phyloP scores from a whole-genome alignment of 2,329 filamentous ascomycete genomes.

The Fusarium keratoplasticum region DNA sequence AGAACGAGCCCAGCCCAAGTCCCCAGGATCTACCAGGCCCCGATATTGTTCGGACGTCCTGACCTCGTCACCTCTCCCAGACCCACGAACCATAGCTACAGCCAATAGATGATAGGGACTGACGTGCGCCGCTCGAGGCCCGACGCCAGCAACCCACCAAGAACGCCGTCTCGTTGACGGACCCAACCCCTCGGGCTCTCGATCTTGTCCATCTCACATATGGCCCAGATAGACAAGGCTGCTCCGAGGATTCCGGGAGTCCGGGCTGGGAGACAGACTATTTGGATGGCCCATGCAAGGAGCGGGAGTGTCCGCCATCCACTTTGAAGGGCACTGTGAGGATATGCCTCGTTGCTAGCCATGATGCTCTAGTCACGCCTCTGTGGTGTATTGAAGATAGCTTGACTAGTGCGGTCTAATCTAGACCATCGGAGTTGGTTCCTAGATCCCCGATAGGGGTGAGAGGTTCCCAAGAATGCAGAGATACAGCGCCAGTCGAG shows the following conservation, averaged over 20 bases:
- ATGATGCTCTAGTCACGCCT: neutral
- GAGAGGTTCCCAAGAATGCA: neutral
- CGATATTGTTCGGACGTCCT: neutral
- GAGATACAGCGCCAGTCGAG: neutral
- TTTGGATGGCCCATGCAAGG: constrained; percentile 21
- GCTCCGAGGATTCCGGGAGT: neutral
- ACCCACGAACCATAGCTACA: too few species aligned
- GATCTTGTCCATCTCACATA: neutral
- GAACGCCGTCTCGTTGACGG: neutral
- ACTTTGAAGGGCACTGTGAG: neutral
- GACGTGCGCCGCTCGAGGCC: too few species aligned
- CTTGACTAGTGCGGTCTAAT: neutral
- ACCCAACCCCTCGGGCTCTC: neutral
- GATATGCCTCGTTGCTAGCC: neutral
- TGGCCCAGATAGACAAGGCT: neutral
- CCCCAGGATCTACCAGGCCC: neutral
- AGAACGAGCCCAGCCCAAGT: neutral
- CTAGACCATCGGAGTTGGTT: neutral
- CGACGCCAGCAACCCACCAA: neutral
- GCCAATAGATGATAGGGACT: too few species aligned
- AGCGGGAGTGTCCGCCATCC: constrained; percentile 33
- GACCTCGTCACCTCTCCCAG: too few species aligned
- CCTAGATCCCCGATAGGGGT: neutral
- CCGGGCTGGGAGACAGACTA: neutral
- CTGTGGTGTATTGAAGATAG: neutral